Conservation (phyloP, 140 eudicot genomes). For the Stevia rebaudiana region DNA sequence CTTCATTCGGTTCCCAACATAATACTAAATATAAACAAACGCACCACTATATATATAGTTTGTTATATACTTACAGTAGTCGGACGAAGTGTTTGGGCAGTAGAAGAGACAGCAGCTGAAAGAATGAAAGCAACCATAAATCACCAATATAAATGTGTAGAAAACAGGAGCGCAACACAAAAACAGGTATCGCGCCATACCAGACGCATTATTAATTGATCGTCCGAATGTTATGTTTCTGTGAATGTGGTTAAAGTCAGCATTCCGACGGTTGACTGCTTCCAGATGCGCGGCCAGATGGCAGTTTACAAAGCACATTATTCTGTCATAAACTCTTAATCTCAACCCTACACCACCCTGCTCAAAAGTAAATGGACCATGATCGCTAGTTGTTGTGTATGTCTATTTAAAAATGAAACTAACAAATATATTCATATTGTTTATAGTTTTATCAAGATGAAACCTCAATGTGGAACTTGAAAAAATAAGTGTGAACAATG, state of each 20-base stretch:
- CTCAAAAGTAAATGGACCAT: slow-evolving; percentile 3
- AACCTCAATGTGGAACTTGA: too few species aligned
- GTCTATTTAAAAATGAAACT: too few species aligned
- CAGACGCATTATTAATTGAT: slow-evolving; percentile 68
- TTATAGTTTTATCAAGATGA: too few species aligned
- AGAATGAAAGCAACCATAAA: slow-evolving; percentile 58
- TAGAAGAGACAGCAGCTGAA: slow-evolving; percentile 81
- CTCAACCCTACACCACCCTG: slow-evolving; percentile 99
- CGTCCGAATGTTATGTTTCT: slow-evolving; percentile 61
- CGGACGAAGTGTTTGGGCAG: slow-evolving; percentile 71
- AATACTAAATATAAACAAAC: too few species aligned
- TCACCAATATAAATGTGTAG: slow-evolving; percentile 55
- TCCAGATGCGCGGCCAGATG: slow-evolving; percentile 99
- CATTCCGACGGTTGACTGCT: slow-evolving; percentile 85
- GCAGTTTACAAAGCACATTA: slow-evolving; percentile 84
- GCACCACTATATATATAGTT: too few species aligned
- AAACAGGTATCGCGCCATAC: slow-evolving; percentile 71
- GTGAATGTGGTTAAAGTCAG: slow-evolving; percentile 91
- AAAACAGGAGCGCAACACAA: slow-evolving; percentile 72
- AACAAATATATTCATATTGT: too few species aligned
- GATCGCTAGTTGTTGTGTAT: slow-evolving; percentile 2
- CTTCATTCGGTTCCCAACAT: too few species aligned
- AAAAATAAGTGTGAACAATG: too few species aligned
- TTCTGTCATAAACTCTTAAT: slow-evolving; percentile 84
- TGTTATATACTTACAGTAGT: slow-evolving; percentile 43